A percentile compares a stretch with the other conserved stretches of the same genome.
Conservation (phyloP, 106 monocot species). For the Dendrobium officinale region DNA sequence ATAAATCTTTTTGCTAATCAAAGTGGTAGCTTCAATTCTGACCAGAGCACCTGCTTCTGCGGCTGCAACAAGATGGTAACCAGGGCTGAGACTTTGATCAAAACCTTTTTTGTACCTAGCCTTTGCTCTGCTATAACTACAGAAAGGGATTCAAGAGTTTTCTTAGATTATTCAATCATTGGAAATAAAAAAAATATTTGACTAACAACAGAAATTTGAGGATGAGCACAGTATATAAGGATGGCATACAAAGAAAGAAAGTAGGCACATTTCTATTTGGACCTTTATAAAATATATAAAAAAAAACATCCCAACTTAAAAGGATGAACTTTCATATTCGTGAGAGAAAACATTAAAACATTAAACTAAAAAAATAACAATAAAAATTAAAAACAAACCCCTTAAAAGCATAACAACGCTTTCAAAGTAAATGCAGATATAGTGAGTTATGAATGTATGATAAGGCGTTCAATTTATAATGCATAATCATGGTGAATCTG, state of each 20-base stretch:
- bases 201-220: not conserved
- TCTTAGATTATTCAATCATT: conserved; percentile 1
- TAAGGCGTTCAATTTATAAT: conserved; percentile 1
- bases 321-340: not conserved
- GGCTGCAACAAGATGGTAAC: conserved; percentile 71
- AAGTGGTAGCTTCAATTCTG: conserved; percentile 12
- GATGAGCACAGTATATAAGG: not conserved
- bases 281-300: not conserved
- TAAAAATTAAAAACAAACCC: not conserved
- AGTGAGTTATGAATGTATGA: not conserved
- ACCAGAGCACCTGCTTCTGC: conserved; percentile 89
- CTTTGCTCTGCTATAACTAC: conserved; percentile 81
- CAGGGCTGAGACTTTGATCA: conserved; percentile 40
- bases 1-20: not conserved
- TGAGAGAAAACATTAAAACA: not conserved
- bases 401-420: not conserved
- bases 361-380: not conserved
- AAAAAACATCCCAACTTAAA: not conserved
- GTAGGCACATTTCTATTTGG: not conserved
- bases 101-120: conserved; percentile 38
- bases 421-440: not conserved
- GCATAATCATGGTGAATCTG: not conserved
- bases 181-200: not conserved
- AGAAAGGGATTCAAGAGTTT: conserved; percentile 9
- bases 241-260: not conserved